These are phyloP conservation scores for Auriculariales sp. DNA, from an alignment of 768 basidiomycete genomes.

Conservation along the genomic window DNA sequence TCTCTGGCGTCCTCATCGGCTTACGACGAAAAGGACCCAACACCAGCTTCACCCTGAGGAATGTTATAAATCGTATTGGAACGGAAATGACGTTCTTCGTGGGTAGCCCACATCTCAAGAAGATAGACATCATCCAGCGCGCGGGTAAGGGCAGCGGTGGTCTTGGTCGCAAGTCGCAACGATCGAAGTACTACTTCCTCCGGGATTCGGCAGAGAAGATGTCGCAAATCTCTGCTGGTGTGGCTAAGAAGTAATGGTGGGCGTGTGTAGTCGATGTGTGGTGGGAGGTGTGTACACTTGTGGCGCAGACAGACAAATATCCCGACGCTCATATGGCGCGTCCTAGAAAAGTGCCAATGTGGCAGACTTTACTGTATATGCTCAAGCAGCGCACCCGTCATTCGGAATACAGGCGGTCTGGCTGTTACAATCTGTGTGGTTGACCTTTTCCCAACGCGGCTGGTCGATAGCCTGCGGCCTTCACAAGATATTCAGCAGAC, in stretches of 20 bases:
- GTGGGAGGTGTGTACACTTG: neutral
- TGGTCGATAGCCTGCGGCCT: too few species aligned
- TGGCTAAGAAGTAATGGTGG: constrained; percentile 14
- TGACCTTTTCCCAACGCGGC: too few species aligned
- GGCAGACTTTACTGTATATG: neutral
- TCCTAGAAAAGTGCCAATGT: neutral
- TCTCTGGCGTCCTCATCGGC: constrained; percentile 80
- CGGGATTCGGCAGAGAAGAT: constrained; percentile 76
- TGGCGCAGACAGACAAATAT: neutral
- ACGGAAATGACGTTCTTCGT: constrained; percentile 89
- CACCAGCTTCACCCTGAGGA: constrained; percentile 79
- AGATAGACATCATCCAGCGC: constrained; percentile 62
- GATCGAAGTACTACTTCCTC: constrained; percentile 74
- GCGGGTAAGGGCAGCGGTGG: constrained; percentile 26
- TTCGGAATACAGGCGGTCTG: too few species aligned
- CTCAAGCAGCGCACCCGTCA: neutral
- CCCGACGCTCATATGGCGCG: too few species aligned
- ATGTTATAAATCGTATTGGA: constrained; percentile 80
- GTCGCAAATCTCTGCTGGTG: constrained; percentile 49
- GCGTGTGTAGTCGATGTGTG: too few species aligned
- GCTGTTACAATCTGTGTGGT: too few species aligned
- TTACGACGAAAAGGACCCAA: constrained; percentile 73
- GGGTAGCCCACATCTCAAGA: constrained; percentile 75
- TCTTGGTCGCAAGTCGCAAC: constrained; percentile 45
- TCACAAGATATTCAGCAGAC: too few species aligned